Base-by-base conservation (phyloP, 1,139 yeast species). In the Yamadazyma dushanensis region DNA sequence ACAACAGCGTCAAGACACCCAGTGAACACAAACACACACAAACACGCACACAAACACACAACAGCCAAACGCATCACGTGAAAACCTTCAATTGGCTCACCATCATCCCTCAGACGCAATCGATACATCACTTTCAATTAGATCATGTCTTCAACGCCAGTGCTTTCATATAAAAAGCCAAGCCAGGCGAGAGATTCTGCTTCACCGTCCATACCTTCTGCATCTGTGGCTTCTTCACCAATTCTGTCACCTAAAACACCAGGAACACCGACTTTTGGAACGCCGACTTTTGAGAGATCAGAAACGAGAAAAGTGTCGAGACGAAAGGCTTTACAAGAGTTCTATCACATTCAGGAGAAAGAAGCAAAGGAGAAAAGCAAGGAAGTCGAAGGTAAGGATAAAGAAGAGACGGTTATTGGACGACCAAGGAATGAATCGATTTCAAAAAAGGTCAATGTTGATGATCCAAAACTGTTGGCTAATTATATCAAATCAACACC, bases 271-370 rank as follows among this genome's bases (percentile, higher is more conserved):
- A 15, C 17, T 9, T 25, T 25, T 25, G 27, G 16, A 25, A 15
- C 16, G 18, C 27, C 27, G 17, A n/a, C 5, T 25, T 18, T 3
- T 7, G 18, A 8, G 27, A 25, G 8, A 8, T 13, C 5, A 7
- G 27, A 18, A 10, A 29, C 52, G 16, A 47, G 73, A 21, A 66
- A 62, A 39, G 63, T 67, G 64, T 58, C 67, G 3, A 49, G 74
- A 35, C 55, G 76, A 27, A 64, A 61, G 45, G 75, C 74, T 9
- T 54, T 70, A 6, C 74, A 70, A 39, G 73, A 69, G 34, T 70
- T 67, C 45, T 70, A 70, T 44, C 62, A 64, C 33, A 47, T 68
- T 15, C 61, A 58, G 11, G 36, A 38, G 7, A 37, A 34, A 14
- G 41, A 42, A 24, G 23, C 36, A 18, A 30, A 21, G 27, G 19